A percentile compares a stretch with the other conserved stretches of the same genome.
These are phyloP conservation scores for Agrocybe praecox DNA, from an alignment of 768 basidiomycete genomes.

Conservation along the genomic window DNA sequence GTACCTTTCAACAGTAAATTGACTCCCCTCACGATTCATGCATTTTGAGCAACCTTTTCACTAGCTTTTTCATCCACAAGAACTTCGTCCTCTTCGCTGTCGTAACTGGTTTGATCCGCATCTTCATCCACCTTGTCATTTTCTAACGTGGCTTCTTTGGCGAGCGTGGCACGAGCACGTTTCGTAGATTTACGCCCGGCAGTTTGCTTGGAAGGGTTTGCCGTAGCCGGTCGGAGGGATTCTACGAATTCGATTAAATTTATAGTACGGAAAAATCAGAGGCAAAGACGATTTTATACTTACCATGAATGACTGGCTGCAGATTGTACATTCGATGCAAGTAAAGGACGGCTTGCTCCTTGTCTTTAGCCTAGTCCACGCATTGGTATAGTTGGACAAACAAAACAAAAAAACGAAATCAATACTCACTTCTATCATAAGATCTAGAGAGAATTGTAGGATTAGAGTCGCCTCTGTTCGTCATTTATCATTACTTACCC, in stretches of 20 bases:
- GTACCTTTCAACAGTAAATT: no score
- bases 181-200: slow-evolving; percentile 47
- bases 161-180: slow-evolving; percentile 21
- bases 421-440: slow-evolving; percentile 76
- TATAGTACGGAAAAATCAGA: neutral
- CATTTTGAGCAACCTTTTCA: neutral
- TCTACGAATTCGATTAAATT: slow-evolving; percentile 22
- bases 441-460: slow-evolving; percentile 40
- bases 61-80: neutral
- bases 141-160: slow-evolving; percentile 10
- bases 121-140: slow-evolving; percentile 6
- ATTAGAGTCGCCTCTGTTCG: no score
- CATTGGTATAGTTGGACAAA: slow-evolving; percentile 12
- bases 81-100: slow-evolving; percentile 7
- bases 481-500: slow-evolving; percentile 36
- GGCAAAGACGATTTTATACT: slow-evolving; percentile 13
- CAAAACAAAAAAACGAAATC: neutral
- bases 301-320: slow-evolving; percentile 62
- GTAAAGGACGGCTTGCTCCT: slow-evolving; percentile 92
- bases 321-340: slow-evolving; percentile 78
- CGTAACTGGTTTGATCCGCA: neutral
- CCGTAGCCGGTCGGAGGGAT: slow-evolving; percentile 45
- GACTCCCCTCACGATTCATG: no score
- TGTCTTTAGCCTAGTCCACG: slow-evolving; percentile 69
- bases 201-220: slow-evolving; percentile 43